Conservation (phyloP, 2,329 filamentous ascomycete genomes). For the Fusarium robinianum region DNA sequence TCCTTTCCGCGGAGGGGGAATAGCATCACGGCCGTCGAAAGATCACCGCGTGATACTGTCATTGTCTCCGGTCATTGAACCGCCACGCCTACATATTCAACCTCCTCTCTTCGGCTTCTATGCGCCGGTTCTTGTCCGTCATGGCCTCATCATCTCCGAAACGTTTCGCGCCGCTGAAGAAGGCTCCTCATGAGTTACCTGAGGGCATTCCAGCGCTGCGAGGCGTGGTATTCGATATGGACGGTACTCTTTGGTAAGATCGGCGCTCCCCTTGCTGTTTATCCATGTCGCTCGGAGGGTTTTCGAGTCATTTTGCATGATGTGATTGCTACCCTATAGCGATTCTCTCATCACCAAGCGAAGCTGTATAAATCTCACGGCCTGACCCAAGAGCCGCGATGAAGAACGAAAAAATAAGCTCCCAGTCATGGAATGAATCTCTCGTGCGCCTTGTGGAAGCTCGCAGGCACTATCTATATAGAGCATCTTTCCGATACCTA, state of each 20-base stretch:
- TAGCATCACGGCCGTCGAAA: not conserved
- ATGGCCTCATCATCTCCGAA: constrained; percentile 49
- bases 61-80: not conserved
- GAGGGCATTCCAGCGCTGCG: constrained; percentile 52
- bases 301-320: constrained; percentile 1
- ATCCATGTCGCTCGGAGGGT: constrained; percentile 1
- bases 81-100: not conserved
- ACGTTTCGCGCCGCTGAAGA: constrained; percentile 61
- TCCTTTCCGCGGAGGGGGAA: not conserved
- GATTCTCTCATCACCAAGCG: too few relatives aligned
- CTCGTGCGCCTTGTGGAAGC: too few relatives aligned
- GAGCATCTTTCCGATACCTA: too few relatives aligned
- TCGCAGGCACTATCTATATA: too few relatives aligned
- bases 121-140: constrained; percentile 43
- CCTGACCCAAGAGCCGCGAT: too few relatives aligned
- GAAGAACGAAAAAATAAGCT: too few relatives aligned
- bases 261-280: constrained; percentile 5
- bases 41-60: not conserved
- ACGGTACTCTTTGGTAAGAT: constrained; percentile 87
- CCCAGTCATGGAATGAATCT: too few relatives aligned
- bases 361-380: too few relatives aligned
- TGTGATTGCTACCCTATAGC: constrained; percentile 17
- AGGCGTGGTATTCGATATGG: constrained; percentile 85
- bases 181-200: constrained; percentile 37
- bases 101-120: constrained; percentile 9